phyloP scores from a whole-genome alignment of 1,284 basidiomycete species.

The Phylloboletellus chloephorus region DNA sequence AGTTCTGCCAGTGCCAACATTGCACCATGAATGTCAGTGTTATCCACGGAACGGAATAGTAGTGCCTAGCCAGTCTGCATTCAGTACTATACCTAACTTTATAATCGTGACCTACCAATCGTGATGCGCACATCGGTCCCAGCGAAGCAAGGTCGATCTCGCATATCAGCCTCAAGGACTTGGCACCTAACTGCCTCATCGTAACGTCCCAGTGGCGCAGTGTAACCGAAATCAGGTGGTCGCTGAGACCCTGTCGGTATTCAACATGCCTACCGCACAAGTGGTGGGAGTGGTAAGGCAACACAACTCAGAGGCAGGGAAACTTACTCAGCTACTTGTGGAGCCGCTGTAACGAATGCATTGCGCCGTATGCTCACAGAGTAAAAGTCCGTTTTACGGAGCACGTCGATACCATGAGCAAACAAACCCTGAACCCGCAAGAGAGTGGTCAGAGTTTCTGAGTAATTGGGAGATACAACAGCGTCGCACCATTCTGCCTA shows the following conservation, averaged over 20 bases:
- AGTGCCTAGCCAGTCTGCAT: slow-evolving; percentile 39
- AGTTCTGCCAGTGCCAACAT: slow-evolving; percentile 72
- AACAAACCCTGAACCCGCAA: slow-evolving; percentile 64
- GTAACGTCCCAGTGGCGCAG: slow-evolving; percentile 86
- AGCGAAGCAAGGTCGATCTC: slow-evolving; percentile 52
- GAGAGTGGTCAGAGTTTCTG: slow-evolving; percentile 13
- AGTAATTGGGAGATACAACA: slow-evolving; percentile 7
- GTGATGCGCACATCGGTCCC: slow-evolving; percentile 44
- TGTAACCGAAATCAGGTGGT: slow-evolving; percentile 73
- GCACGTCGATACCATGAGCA: slow-evolving; percentile 89
- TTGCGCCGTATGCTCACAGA: slow-evolving; percentile 83
- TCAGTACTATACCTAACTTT: slow-evolving; percentile 12
- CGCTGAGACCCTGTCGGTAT: slow-evolving; percentile 68
- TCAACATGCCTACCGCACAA: slow-evolving; percentile 48
- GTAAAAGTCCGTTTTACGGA: slow-evolving; percentile 92
- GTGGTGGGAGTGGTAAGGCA: slow-evolving; percentile 6
- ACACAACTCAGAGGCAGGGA: slow-evolving; percentile 4
- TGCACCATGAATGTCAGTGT: slow-evolving; percentile 76
- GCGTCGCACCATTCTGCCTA: slow-evolving; percentile 79
- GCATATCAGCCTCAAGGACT: slow-evolving; percentile 69
- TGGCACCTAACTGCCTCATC: slow-evolving; percentile 79
- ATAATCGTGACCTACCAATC: slow-evolving; percentile 41
- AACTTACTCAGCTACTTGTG: slow-evolving; percentile 78
- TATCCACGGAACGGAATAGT: slow-evolving; percentile 63
- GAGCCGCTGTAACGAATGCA: slow-evolving; percentile 80